These are phyloP conservation scores for Penicillium verrucosum DNA, from an alignment of 2,329 filamentous ascomycete species.

Conservation along the genomic window DNA sequence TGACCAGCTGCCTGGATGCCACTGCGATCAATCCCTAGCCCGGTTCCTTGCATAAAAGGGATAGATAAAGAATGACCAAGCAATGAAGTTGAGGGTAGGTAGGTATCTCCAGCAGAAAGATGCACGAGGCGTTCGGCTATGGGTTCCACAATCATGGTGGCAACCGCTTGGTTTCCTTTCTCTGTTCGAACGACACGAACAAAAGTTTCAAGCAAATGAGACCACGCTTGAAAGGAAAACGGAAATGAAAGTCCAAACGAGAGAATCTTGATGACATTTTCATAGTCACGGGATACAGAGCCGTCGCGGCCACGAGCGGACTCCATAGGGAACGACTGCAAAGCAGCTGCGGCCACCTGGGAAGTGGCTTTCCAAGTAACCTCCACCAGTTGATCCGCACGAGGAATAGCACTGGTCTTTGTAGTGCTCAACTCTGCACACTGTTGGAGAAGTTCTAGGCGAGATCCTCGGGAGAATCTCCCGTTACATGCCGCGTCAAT, in stretches of 20 bases:
- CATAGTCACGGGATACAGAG: constrained; percentile 64
- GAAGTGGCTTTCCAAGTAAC: constrained; percentile 39
- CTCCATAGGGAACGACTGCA: constrained; percentile 43
- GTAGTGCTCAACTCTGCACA: constrained; percentile 31
- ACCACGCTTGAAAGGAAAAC: constrained; percentile 38
- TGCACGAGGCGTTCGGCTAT: constrained; percentile 56
- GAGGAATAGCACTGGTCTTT: constrained; percentile 12
- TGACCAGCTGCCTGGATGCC: background rate
- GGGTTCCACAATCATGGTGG: constrained; percentile 67
- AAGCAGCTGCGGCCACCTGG: constrained; percentile 30
- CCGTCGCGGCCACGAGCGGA: constrained; percentile 46
- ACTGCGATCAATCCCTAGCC: constrained; percentile 2
- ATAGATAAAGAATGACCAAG: constrained; percentile 38
- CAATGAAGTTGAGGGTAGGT: constrained; percentile 36
- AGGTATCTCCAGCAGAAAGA: constrained; percentile 27
- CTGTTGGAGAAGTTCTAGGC: constrained; percentile 39
- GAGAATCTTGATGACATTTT: constrained; percentile 66
- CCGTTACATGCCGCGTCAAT: constrained; percentile 36
- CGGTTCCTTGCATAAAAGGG: constrained; percentile 22
- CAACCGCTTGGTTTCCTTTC: constrained; percentile 64
- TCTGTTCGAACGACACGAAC: constrained; percentile 58
- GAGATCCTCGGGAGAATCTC: constrained; percentile 34
- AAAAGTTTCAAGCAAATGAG: constrained; percentile 56
- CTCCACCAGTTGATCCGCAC: constrained; percentile 14
- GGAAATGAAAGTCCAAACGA: constrained; percentile 53